phyloP scores from a whole-genome alignment of 2,329 filamentous ascomycete species.

The Botrytis squamosa region DNA sequence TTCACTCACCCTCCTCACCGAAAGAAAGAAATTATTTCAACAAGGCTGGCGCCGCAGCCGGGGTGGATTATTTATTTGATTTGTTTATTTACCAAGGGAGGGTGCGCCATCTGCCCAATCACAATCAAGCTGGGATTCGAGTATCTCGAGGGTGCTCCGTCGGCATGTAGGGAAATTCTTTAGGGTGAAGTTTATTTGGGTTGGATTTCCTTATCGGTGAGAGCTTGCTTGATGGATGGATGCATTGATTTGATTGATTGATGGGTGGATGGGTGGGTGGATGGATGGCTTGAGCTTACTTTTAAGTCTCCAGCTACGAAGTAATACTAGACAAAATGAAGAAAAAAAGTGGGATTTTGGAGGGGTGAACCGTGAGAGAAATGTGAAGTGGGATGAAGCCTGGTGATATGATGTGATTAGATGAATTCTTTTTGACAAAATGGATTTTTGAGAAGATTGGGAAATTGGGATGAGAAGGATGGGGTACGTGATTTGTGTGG shows the following conservation, averaged over 20 bases:
- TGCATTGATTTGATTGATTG: neutral
- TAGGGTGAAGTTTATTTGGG: neutral
- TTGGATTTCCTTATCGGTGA: conserved; percentile 10
- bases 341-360: neutral
- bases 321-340: neutral
- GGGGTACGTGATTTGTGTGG: neutral
- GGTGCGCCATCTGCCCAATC: neutral
- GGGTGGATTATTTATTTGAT: neutral
- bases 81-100: neutral
- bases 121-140: neutral
- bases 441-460: neutral
- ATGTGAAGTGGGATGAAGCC: neutral
- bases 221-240: neutral
- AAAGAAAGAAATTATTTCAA: conserved; percentile 2
- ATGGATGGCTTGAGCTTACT: neutral
- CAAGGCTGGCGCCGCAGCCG: conserved; percentile 16
- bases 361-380: neutral
- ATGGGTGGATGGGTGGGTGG: neutral
- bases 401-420: neutral
- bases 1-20: neutral
- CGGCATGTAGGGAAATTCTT: neutral
- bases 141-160: too few relatives aligned
- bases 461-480: neutral
- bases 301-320: too few relatives aligned
- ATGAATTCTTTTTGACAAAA: too few relatives aligned